Conservation (phyloP, 805 yeast species). For the Tetrapisispora iriomotensis region DNA sequence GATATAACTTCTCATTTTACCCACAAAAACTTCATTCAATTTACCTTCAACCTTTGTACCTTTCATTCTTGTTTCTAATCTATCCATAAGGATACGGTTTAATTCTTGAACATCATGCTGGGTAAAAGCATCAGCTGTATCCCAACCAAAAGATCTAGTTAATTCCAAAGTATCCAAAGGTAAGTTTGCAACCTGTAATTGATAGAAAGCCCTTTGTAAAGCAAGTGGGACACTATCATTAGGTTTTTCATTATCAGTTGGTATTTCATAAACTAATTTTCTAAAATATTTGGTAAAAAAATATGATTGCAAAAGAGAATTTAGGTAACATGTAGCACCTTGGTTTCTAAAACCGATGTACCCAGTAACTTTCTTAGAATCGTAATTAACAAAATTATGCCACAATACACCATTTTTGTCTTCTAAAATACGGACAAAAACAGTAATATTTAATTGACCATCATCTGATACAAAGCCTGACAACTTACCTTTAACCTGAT, state of each 20-base stretch:
- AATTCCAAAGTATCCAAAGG: conserved; percentile 81
- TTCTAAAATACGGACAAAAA: conserved; percentile 62
- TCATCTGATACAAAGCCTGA: conserved; percentile 37
- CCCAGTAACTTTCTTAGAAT: conserved; percentile 81
- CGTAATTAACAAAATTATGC: conserved; percentile 78
- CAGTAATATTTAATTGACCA: conserved; percentile 60
- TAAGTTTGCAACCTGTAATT: conserved; percentile 57
- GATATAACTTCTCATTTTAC: conserved; percentile 91
- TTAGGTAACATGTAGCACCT: conserved; percentile 97
- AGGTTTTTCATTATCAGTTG: conserved; percentile 52
- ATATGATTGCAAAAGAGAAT: conserved; percentile 84
- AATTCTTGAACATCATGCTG: conserved; percentile 98
- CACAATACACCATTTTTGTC: conserved; percentile 93
- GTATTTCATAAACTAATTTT: conserved; percentile 79
- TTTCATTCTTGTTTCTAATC: conserved; percentile 82
- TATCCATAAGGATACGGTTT: conserved; percentile 91
- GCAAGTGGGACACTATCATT: conserved; percentile 67
- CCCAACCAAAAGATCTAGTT: conserved; percentile 96
- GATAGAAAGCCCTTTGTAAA: conserved; percentile 78
- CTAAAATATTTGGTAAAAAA: conserved; percentile 78
- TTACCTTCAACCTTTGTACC: conserved; percentile 71
- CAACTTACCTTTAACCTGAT: conserved; percentile 30
- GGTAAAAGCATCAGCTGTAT: conserved; percentile 84
- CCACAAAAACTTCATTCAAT: conserved; percentile 79
- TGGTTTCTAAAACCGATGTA: conserved; percentile 90